A percentile compares a stretch with the other conserved stretches of the same genome.
Evolutionary conservation across 225 moss, liverwort and hornwort species (phyloP).

Genomic region (Takakia lepidozioides): DNA sequence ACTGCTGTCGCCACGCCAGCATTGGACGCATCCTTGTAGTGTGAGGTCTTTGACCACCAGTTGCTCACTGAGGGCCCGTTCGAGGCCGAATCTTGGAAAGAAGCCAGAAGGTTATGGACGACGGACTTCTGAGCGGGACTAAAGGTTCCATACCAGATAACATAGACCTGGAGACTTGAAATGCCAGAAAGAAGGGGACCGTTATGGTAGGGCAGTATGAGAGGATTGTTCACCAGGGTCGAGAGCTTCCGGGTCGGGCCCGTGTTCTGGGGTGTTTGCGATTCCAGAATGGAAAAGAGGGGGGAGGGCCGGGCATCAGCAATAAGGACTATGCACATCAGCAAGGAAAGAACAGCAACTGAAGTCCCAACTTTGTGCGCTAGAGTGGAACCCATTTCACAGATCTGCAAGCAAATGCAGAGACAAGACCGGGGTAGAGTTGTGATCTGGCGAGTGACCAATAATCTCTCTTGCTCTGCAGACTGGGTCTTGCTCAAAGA

Average conservation of each 20-base stretch:
- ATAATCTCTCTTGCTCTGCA: too few species aligned
- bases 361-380: too few species aligned
- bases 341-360: too few species aligned
- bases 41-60: slow-evolving; percentile 46
- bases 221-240: slow-evolving; percentile 35
- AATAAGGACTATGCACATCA: too few species aligned
- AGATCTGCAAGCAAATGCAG: too few species aligned
- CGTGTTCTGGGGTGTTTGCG: not conserved
- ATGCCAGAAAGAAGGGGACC: slow-evolving; percentile 27
- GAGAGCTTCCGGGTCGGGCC: slow-evolving; percentile 34
- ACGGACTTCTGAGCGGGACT: slow-evolving; percentile 28
- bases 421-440: too few species aligned
- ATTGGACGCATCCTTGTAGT: slow-evolving; percentile 47
- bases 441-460: too few species aligned
- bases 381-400: too few species aligned
- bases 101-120: slow-evolving; percentile 30
- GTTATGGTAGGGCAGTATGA: slow-evolving; percentile 44
- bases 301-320: slow-evolving; percentile 20
- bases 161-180: slow-evolving; percentile 23
- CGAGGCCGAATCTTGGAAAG: slow-evolving; percentile 12
- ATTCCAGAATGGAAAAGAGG: slow-evolving; percentile 14
- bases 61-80: slow-evolving; percentile 38
- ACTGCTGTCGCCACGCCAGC: slow-evolving; percentile 9
- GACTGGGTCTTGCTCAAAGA: too few species aligned
- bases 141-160: slow-evolving; percentile 49